Evolutionary conservation across 2,329 filamentous ascomycete genomes (phyloP).

Genomic region (Colletotrichum sidae): DNA sequence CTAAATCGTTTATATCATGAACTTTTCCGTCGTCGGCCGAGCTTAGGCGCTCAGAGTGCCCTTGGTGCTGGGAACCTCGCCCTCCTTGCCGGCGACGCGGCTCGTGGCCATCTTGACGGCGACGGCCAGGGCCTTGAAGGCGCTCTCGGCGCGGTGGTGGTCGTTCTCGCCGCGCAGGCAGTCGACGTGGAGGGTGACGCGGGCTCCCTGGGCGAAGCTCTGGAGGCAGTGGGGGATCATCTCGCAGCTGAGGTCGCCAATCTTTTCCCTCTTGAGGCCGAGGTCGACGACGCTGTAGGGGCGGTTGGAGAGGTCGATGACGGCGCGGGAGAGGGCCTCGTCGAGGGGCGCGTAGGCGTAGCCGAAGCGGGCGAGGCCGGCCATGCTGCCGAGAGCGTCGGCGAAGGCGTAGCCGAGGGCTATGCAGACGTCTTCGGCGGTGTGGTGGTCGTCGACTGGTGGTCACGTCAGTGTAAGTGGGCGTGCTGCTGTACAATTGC

Average conservation of each 20-base stretch:
- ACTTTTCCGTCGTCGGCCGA: not conserved
- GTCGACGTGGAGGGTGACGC: constrained; percentile 95
- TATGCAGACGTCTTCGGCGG: constrained; percentile 93
- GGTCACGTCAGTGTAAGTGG: constrained; percentile 4
- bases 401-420: constrained; percentile 90
- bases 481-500: not conserved
- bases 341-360: constrained; percentile 93
- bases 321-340: constrained; percentile 92
- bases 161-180: constrained; percentile 92
- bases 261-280: constrained; percentile 89
- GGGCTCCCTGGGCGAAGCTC: constrained; percentile 91
- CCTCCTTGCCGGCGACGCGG: constrained; percentile 82
- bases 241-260: constrained; percentile 92
- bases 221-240: constrained; percentile 97
- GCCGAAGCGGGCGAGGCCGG: constrained; percentile 90
- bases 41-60: constrained; percentile 76
- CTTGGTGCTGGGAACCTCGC: constrained; percentile 96
- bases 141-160: constrained; percentile 95
- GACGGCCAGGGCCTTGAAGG: constrained; percentile 95
- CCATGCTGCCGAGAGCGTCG: constrained; percentile 78
- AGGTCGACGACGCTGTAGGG: constrained; percentile 88
- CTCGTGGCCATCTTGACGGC: constrained; percentile 83
- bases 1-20: not conserved
- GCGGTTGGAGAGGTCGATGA: constrained; percentile 94
- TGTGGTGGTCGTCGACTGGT: constrained; percentile 97